Conservation (phyloP, 352 stramenopile species). For the Aphanomyces cochlioides region DNA sequence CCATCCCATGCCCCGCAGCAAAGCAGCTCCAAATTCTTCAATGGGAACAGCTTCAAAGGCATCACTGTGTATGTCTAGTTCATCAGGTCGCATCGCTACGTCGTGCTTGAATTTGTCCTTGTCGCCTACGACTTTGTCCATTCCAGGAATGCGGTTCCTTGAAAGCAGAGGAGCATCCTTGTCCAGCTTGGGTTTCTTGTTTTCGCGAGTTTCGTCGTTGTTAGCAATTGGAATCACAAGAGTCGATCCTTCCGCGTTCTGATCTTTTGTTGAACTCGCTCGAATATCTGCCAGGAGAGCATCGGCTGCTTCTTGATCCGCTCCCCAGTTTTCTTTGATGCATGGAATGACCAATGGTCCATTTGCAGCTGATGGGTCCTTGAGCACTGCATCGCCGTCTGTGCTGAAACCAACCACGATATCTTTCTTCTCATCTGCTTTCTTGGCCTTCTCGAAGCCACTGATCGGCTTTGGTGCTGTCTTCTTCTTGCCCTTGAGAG, state of each 20-base stretch:
- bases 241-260: slow-evolving; percentile 18
- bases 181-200: slow-evolving; percentile 27
- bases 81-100: slow-evolving; percentile 70
- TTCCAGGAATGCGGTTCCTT: slow-evolving; percentile 65
- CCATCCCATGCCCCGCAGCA: slow-evolving; percentile 98
- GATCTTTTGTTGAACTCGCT: neutral
- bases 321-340: slow-evolving; percentile 59
- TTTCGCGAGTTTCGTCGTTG: slow-evolving; percentile 31
- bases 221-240: slow-evolving; percentile 57
- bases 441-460: slow-evolving; percentile 29
- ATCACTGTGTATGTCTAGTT: slow-evolving; percentile 75
- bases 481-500: slow-evolving; percentile 71
- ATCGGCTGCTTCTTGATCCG: slow-evolving; percentile 4
- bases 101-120: slow-evolving; percentile 83
- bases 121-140: slow-evolving; percentile 63
- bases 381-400: slow-evolving; percentile 34
- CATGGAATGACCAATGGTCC: slow-evolving; percentile 64
- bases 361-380: slow-evolving; percentile 34
- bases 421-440: slow-evolving; percentile 41
- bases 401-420: slow-evolving; percentile 77
- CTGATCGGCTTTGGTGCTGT: slow-evolving; percentile 30
- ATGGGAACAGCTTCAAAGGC: slow-evolving; percentile 89
- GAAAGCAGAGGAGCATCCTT: slow-evolving; percentile 58
- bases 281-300: slow-evolving; percentile 21
- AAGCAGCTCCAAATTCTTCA: slow-evolving; percentile 92